These are phyloP conservation scores for Yamagishiella unicocca DNA, from an alignment of 139 green algal species.

Conservation along the genomic window DNA sequence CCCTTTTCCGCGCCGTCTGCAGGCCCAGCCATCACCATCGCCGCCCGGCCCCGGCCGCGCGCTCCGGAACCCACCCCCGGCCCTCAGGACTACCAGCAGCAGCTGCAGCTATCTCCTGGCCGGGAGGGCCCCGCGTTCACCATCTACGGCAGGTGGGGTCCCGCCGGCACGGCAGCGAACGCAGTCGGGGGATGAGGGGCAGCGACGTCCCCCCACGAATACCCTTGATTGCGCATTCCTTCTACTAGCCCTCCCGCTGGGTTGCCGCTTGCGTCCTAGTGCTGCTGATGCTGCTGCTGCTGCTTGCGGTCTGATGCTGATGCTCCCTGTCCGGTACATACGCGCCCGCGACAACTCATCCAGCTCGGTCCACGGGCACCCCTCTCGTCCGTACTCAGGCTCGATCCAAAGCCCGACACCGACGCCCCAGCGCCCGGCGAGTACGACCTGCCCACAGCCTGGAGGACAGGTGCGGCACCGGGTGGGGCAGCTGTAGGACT, in stretches of 20 bases:
- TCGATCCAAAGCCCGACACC: constrained; percentile 35
- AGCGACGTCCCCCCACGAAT: background rate
- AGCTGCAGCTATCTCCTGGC: background rate
- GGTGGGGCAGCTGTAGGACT: background rate
- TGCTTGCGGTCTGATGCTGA: background rate
- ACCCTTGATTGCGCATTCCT: too few relatives aligned
- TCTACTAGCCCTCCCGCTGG: too few relatives aligned
- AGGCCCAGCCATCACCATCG: constrained; percentile 53
- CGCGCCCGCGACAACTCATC: background rate
- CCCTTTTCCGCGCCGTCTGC: background rate
- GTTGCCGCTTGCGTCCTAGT: too few relatives aligned
- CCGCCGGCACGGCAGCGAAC: background rate
- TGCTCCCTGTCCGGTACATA: background rate
- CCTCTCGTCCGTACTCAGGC: too few relatives aligned
- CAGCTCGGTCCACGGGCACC: too few relatives aligned
- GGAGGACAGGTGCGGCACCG: constrained; percentile 33
- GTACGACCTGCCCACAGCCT: constrained; percentile 53
- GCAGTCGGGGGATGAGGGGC: background rate
- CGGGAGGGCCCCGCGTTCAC: constrained; percentile 46
- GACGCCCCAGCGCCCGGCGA: constrained; percentile 51
- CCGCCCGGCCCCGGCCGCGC: constrained; percentile 23
- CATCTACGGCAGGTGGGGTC: constrained; percentile 42
- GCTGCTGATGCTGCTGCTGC: background rate
- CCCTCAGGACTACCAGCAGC: constrained; percentile 52
- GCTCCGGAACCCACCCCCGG: constrained; percentile 38